Percentiles rank a stretch among this genome's conserved stretches.
Conservation (phyloP, 208 protist species). For the Trypanosoma lewisi region DNA sequence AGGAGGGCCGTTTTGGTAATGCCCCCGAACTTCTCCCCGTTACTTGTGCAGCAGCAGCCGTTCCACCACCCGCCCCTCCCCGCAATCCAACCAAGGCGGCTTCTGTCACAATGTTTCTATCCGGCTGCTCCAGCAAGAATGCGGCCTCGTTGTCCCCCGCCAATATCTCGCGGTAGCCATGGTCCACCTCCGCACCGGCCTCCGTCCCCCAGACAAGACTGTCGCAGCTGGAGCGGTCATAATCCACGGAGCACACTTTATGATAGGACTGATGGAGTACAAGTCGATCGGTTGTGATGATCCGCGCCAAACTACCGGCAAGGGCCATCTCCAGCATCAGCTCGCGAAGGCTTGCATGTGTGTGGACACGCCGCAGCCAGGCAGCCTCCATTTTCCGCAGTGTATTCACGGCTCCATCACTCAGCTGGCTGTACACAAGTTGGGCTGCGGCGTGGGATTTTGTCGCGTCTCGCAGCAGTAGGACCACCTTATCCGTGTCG, state of each 20-base stretch:
- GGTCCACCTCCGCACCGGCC: conserved; percentile 46
- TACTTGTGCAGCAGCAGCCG: not conserved
- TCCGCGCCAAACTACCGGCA: conserved; percentile 10
- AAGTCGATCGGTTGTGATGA: conserved; percentile 54
- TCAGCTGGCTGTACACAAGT: conserved; percentile 19
- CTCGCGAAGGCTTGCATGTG: conserved; percentile 48
- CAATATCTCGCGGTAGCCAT: conserved; percentile 79
- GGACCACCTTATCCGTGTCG: conserved; percentile 13
- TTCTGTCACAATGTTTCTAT: conserved; percentile 64
- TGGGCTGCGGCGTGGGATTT: conserved; percentile 17
- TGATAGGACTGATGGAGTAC: conserved; percentile 62
- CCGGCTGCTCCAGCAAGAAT: conserved; percentile 42
- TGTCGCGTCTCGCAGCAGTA: conserved; percentile 13
- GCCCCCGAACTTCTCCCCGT: not conserved
- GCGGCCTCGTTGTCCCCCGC: conserved; percentile 70
- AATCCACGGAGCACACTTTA: conserved; percentile 45
- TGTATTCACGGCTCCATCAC: conserved; percentile 9
- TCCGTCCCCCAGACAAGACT: conserved; percentile 77
- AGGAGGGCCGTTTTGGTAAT: conserved; percentile 35
- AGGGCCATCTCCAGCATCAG: conserved; percentile 47
- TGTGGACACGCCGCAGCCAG: conserved; percentile 81
- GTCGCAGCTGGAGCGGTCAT: conserved; percentile 78
- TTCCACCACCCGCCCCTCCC: not conserved
- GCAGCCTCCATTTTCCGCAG: conserved; percentile 40
- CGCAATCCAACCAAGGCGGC: conserved; percentile 46